Conservation (phyloP, 192 early-diverging fungal genomes). For the Linnemannia schmuckeri region DNA sequence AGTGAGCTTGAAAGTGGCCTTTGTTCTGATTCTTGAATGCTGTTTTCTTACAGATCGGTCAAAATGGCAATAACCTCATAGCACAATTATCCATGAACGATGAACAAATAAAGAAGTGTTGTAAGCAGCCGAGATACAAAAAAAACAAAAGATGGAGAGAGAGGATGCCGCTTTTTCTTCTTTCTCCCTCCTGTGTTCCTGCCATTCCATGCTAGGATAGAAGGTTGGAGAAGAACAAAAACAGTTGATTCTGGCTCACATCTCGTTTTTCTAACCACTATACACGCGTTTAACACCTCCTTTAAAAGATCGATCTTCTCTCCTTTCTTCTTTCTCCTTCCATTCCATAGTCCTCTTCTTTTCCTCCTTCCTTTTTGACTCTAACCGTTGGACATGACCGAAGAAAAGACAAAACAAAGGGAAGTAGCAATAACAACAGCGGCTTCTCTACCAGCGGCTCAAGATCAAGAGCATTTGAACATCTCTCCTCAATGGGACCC, state of each 20-base stretch:
- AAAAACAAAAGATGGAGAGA: not conserved
- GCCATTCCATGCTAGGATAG: not conserved
- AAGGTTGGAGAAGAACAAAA: not conserved
- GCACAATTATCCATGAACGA: not conserved
- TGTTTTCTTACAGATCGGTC: not conserved
- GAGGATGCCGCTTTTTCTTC: not conserved
- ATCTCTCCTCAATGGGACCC: not conserved
- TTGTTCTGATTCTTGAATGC: not conserved
- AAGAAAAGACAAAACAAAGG: not conserved
- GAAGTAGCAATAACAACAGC: not conserved
- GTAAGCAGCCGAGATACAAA: not conserved
- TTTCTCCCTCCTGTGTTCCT: no score
- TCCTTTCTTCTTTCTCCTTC: not conserved
- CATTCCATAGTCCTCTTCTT: not conserved
- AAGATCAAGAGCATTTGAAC: not conserved
- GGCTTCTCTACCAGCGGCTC: not conserved
- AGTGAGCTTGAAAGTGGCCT: not conserved
- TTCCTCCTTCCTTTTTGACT: not conserved
- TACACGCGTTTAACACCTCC: constrained; percentile 25
- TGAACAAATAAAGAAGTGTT: not conserved
- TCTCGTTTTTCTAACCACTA: constrained; percentile 11
- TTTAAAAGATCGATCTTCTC: not conserved
- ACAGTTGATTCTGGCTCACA: not conserved
- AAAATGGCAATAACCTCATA: not conserved
- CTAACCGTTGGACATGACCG: not conserved